phyloP scores from a whole-genome alignment of 495 filamentous ascomycete genomes.

The Margaritispora aquatica region DNA sequence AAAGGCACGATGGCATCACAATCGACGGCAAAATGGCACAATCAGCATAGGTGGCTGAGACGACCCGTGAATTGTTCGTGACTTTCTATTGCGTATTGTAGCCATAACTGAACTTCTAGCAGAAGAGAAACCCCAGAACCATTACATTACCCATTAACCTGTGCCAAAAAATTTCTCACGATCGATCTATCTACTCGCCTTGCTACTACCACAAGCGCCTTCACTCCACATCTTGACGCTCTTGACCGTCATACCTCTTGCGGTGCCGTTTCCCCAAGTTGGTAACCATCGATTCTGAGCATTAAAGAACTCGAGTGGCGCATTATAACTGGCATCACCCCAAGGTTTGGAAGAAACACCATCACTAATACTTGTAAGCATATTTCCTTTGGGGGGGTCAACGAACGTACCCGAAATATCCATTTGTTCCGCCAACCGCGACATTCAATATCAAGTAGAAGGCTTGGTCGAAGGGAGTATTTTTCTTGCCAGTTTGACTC shows the following conservation, averaged over 20 bases:
- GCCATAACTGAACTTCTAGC: background rate
- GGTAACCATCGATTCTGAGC: slow-evolving; percentile 50
- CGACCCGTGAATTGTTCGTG: background rate
- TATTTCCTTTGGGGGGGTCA: background rate
- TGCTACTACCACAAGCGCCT: background rate
- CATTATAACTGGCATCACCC: slow-evolving; percentile 47
- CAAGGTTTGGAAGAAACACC: slow-evolving; percentile 54
- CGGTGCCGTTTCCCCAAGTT: slow-evolving; percentile 44
- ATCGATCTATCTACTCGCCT: background rate
- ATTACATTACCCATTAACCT: background rate
- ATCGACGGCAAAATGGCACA: no score
- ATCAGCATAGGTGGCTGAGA: no score
- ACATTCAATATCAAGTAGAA: slow-evolving; percentile 66
- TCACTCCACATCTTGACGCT: slow-evolving; percentile 14
- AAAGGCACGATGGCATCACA: background rate
- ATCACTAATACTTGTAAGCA: slow-evolving; percentile 33
- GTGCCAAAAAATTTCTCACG: background rate
- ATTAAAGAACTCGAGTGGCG: slow-evolving; percentile 51
- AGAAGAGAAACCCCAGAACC: background rate
- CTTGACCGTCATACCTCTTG: slow-evolving; percentile 8
- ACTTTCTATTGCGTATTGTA: background rate
- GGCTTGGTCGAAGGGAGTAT: slow-evolving; percentile 59
- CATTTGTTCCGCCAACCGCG: slow-evolving; percentile 60
- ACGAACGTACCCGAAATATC: slow-evolving; percentile 45
- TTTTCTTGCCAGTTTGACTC: slow-evolving; percentile 21